These are phyloP conservation scores for Microbotryum intermedium DNA, from an alignment of 1,284 basidiomycete genomes.

Conservation along the genomic window DNA sequence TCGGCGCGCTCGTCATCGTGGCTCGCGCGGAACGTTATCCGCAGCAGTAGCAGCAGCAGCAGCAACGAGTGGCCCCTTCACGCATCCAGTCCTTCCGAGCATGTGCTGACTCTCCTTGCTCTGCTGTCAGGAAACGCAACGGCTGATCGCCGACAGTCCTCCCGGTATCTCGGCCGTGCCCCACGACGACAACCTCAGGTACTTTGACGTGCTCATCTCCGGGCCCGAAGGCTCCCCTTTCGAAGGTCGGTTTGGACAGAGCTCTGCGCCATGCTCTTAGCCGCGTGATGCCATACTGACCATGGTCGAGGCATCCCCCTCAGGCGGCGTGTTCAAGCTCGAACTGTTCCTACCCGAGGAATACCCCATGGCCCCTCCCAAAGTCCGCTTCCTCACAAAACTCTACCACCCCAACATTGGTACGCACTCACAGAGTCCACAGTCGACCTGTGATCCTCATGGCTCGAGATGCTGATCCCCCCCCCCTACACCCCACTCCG, in stretches of 20 bases:
- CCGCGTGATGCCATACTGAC: too few species aligned
- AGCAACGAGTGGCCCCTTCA: slow-evolving; percentile 3
- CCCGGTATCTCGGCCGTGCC: slow-evolving; percentile 89
- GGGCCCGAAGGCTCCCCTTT: slow-evolving; percentile 93
- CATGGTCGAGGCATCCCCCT: too few species aligned
- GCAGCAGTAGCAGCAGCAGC: too few species aligned
- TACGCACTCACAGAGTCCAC: slow-evolving; percentile 42
- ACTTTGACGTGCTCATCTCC: slow-evolving; percentile 96
- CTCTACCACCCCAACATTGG: slow-evolving; percentile 99
- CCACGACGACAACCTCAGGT: slow-evolving; percentile 94
- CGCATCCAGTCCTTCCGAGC: neutral
- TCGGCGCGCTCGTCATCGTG: neutral
- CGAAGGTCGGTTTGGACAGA: slow-evolving; percentile 68
- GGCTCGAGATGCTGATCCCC: neutral
- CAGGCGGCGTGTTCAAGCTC: slow-evolving; percentile 86
- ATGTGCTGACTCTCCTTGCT: neutral
- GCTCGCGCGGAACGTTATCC: neutral
- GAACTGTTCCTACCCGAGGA: slow-evolving; percentile 97
- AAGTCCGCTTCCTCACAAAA: slow-evolving; percentile 97
- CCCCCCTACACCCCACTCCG: neutral
- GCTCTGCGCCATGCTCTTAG: neutral
- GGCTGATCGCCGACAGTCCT: slow-evolving; percentile 87
- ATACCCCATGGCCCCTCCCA: slow-evolving; percentile 98
- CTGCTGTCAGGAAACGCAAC: slow-evolving; percentile 76
- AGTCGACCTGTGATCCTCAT: neutral